Percentiles rank a stretch among this genome's conserved stretches.
phyloP scores from a whole-genome alignment of 2,329 filamentous ascomycete species.

The Venturia pyrina region DNA sequence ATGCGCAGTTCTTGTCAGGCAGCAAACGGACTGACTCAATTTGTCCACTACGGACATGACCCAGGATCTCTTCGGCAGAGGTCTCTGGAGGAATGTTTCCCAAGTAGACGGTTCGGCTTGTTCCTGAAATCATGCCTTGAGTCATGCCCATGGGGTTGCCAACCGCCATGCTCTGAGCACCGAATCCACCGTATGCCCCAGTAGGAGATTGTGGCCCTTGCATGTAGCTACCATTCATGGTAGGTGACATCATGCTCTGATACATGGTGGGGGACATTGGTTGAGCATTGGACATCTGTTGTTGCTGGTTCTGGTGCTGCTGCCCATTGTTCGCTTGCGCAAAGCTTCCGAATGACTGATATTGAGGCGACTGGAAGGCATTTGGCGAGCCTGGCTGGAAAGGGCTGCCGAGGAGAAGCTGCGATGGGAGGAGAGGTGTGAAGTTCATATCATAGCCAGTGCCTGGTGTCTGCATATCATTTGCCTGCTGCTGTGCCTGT shows the following conservation, averaged over 20 bases:
- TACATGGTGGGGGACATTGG: conserved; percentile 74
- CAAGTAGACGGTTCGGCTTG: conserved; percentile 91
- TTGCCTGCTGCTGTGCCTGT: conserved; percentile 45
- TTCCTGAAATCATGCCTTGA: conserved; percentile 75
- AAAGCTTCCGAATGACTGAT: conserved; percentile 60
- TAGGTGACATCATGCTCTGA: conserved; percentile 76
- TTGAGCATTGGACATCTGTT: conserved; percentile 59
- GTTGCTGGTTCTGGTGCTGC: conserved; percentile 48
- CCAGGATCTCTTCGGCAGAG: conserved; percentile 88
- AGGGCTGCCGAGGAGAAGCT: conserved; percentile 87
- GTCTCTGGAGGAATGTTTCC: conserved; percentile 99
- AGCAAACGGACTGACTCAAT: conserved; percentile 97
- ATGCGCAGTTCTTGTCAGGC: conserved; percentile 98
- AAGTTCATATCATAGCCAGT: conserved; percentile 97
- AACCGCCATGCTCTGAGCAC: conserved; percentile 51
- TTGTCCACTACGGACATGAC: conserved; percentile 92
- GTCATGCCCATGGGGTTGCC: conserved; percentile 67
- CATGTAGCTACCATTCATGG: conserved; percentile 68
- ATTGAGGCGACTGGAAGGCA: conserved; percentile 83
- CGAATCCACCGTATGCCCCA: conserved; percentile 57
- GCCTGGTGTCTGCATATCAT: conserved; percentile 75
- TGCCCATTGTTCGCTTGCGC: conserved; percentile 42
- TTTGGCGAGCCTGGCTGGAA: conserved; percentile 93
- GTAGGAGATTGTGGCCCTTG: conserved; percentile 81
- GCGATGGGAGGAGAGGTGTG: conserved; percentile 87